Evolutionary conservation across 1,139 yeast species (phyloP).

Genomic region (Yamadazyma jaroonii): DNA sequence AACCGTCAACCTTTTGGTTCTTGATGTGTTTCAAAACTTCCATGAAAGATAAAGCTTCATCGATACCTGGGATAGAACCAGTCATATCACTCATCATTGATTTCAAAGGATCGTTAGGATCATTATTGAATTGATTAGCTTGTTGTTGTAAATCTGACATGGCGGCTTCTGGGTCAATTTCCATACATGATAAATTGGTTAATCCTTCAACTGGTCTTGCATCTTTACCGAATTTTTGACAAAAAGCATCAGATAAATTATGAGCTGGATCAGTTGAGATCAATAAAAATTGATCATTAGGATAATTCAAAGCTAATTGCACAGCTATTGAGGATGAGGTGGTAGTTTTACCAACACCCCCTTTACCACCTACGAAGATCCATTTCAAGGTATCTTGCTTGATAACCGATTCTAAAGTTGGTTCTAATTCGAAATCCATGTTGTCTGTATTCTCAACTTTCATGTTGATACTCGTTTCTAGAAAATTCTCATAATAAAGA

Average conservation of each 20-base stretch:
- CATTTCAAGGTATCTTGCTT: constrained; percentile 76
- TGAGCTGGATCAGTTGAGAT: constrained; percentile 99
- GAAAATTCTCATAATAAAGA: background rate
- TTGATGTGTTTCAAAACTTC: constrained; percentile 96
- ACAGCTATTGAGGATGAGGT: constrained; percentile 94
- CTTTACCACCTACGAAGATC: constrained; percentile 99
- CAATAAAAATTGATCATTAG: constrained; percentile 74
- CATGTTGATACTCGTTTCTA: constrained; percentile 1
- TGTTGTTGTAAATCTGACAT: constrained; percentile 82
- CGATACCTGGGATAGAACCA: constrained; percentile 95
- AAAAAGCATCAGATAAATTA: constrained; percentile 94
- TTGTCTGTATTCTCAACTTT: background rate
- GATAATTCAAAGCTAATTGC: constrained; percentile 80
- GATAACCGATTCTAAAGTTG: constrained; percentile 64
- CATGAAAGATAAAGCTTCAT: constrained; percentile 95
- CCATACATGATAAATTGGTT: constrained; percentile 91
- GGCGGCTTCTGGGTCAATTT: constrained; percentile 94
- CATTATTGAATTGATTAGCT: constrained; percentile 53
- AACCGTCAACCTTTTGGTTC: constrained; percentile 49
- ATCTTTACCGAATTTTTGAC: constrained; percentile 96
- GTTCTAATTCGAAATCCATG: constrained; percentile 56
- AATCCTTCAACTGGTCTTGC: constrained; percentile 92
- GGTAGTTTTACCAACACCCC: constrained; percentile 98
- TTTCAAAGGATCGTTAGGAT: constrained; percentile 58
- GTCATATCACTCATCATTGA: constrained; percentile 89